Evolutionary conservation across 2,329 filamentous ascomycete genomes (phyloP).

Genomic region (Incumbomyces lentus): DNA sequence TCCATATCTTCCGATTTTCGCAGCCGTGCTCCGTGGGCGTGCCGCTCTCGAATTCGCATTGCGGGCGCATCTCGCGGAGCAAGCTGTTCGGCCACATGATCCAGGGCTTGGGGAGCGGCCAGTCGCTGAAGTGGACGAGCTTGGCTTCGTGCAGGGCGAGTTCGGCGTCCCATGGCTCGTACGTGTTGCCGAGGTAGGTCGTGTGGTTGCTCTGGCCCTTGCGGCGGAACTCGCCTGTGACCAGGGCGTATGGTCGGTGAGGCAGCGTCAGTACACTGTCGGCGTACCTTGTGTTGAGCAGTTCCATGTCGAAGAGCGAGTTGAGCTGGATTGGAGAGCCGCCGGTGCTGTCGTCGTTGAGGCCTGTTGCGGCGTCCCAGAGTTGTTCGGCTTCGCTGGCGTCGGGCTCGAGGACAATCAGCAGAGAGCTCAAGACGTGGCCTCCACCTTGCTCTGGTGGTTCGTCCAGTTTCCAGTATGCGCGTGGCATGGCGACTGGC

Average conservation of each 20-base stretch:
- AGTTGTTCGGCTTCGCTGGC: conserved; percentile 31
- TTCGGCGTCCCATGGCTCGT: conserved; percentile 51
- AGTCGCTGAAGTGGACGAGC: conserved; percentile 61
- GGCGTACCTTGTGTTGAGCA: conserved; percentile 53
- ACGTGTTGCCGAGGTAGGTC: conserved; percentile 42
- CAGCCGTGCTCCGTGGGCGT: background rate
- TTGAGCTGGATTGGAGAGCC: background rate
- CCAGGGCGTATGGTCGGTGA: conserved; percentile 51
- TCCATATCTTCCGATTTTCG: conserved; percentile 5
- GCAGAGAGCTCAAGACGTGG: conserved; percentile 47
- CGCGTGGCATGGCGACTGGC: conserved; percentile 57
- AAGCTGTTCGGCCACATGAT: conserved; percentile 20
- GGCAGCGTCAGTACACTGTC: conserved; percentile 52
- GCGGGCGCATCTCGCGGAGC: background rate
- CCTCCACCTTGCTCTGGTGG: conserved; percentile 34
- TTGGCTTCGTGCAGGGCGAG: conserved; percentile 49
- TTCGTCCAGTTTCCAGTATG: conserved; percentile 49
- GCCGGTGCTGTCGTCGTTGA: background rate
- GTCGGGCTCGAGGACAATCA: conserved; percentile 54
- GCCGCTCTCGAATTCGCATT: conserved; percentile 2
- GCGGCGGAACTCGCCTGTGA: conserved; percentile 52
- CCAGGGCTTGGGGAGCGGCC: conserved; percentile 59
- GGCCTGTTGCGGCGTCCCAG: background rate
- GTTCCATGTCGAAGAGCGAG: conserved; percentile 53
- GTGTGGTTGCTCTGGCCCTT: conserved; percentile 34